Evolutionary conservation across 2,329 filamentous ascomycete species (phyloP).

Genomic region (Didymella sp.): DNA sequence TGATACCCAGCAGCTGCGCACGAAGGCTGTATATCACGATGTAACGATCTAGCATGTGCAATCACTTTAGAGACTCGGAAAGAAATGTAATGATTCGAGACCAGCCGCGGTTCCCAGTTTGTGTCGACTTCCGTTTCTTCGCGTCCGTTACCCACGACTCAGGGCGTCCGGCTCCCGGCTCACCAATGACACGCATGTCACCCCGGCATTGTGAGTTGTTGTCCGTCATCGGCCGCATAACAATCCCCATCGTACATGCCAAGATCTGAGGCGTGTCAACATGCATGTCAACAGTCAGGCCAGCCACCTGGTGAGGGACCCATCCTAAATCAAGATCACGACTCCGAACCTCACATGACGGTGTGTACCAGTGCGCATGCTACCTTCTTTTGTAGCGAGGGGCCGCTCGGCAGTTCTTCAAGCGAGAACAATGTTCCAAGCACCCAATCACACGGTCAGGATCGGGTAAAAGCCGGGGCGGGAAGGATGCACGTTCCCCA

Average conservation of each 20-base stretch:
- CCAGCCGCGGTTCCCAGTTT: neutral
- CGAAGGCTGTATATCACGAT: neutral
- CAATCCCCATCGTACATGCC: conserved; percentile 3
- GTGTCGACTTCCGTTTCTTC: neutral
- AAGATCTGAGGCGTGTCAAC: conserved; percentile 8
- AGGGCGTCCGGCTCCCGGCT: neutral
- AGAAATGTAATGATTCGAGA: neutral
- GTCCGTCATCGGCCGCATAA: conserved; percentile 11
- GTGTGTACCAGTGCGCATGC: neutral
- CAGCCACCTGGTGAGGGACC: neutral
- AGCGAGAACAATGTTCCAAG: neutral
- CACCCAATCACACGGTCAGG: conserved; percentile 3
- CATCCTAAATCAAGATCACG: neutral
- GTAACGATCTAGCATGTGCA: conserved; percentile 1
- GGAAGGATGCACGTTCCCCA: conserved; percentile 15
- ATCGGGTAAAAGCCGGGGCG: conserved; percentile 8
- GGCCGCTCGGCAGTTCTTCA: conserved; percentile 9
- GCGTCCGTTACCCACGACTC: neutral
- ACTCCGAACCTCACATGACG: conserved; percentile 8
- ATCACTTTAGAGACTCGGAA: neutral
- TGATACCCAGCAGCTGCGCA: conserved; percentile 9
- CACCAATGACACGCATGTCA: neutral
- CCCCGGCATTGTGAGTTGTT: neutral
- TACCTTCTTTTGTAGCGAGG: neutral
- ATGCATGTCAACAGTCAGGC: conserved; percentile 5